Conservation (phyloP, 202 grass and related monocot genomes). For the Cymbopogon flexuosus region DNA sequence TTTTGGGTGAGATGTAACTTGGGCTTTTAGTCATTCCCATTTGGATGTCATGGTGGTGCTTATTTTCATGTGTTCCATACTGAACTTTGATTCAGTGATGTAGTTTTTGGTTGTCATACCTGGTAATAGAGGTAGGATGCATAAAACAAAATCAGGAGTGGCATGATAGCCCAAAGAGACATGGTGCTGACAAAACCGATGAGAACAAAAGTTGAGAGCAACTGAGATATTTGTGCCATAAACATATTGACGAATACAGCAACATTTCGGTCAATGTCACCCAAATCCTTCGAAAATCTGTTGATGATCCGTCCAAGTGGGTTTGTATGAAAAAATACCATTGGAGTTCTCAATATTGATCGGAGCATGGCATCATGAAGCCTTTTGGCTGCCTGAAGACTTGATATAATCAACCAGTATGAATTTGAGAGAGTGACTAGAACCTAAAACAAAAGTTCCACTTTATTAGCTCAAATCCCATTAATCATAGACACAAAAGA, state of each 20-base stretch:
- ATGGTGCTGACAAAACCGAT: constrained; percentile 94
- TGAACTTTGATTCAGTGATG: neutral
- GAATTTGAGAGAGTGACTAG: constrained; percentile 75
- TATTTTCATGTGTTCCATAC: neutral
- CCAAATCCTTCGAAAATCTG: constrained; percentile 94
- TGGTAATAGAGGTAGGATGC: constrained; percentile 93
- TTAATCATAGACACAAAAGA: constrained; percentile 10
- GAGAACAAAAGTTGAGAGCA: constrained; percentile 94
- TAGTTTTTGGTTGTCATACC: constrained; percentile 44
- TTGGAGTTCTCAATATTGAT: constrained; percentile 95
- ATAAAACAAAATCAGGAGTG: constrained; percentile 97
- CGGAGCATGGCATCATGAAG: constrained; percentile 90
- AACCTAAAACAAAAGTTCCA: constrained; percentile 44
- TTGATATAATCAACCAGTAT: constrained; percentile 85
- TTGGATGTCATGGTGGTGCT: neutral
- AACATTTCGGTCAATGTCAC: constrained; percentile 83
- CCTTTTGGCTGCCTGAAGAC: constrained; percentile 71
- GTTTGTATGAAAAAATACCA: constrained; percentile 99
- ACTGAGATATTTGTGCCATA: constrained; percentile 85
- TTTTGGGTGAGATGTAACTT: constrained; percentile 1
- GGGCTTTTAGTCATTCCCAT: neutral
- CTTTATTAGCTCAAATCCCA: constrained; percentile 8
- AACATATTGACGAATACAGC: constrained; percentile 92
- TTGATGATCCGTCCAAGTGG: constrained; percentile 98
- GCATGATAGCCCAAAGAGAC: constrained; percentile 98